phyloP scores from a whole-genome alignment of 2,329 filamentous ascomycete genomes.

The Aspergillus candidus region DNA sequence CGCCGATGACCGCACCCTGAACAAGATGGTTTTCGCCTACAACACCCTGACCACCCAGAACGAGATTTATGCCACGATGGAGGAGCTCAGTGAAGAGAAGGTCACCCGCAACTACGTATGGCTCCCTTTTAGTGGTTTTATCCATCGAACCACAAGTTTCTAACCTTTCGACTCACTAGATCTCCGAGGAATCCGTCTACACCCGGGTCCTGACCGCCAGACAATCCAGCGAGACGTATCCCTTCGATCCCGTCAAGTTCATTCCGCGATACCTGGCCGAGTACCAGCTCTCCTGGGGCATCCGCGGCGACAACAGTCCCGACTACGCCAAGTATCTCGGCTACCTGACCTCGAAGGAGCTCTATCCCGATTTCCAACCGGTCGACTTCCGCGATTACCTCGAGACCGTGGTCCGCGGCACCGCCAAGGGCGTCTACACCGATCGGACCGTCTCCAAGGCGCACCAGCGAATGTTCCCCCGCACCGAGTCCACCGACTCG shows the following conservation, averaged over 20 bases:
- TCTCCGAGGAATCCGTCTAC: conserved; percentile 31
- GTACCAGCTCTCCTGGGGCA: conserved; percentile 43
- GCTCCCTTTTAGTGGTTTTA: neutral
- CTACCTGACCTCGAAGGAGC: conserved; percentile 47
- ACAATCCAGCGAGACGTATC: conserved; percentile 32
- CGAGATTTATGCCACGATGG: conserved; percentile 43
- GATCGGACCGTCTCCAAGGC: conserved; percentile 32
- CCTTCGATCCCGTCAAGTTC: conserved; percentile 32
- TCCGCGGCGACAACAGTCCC: conserved; percentile 50
- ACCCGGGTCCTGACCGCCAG: conserved; percentile 29
- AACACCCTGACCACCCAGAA: conserved; percentile 44
- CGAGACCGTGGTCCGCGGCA: conserved; percentile 38
- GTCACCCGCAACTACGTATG: conserved; percentile 35
- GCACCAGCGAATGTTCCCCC: conserved; percentile 31
- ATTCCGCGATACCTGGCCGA: conserved; percentile 35
- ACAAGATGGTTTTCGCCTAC: conserved; percentile 47
- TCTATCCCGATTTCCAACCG: conserved; percentile 49
- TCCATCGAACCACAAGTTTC: conserved; percentile 1
- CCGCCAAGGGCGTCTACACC: conserved; percentile 33
- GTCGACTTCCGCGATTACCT: conserved; percentile 37
- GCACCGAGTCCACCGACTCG: conserved; percentile 33
- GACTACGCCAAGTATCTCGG: conserved; percentile 51
- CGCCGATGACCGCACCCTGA: conserved; percentile 48
- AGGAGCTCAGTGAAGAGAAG: conserved; percentile 46
- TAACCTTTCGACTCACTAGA: conserved; percentile 16